Evolutionary conservation across 352 stramenopile species (phyloP).

Genomic region (Phytophthora colocasiae): DNA sequence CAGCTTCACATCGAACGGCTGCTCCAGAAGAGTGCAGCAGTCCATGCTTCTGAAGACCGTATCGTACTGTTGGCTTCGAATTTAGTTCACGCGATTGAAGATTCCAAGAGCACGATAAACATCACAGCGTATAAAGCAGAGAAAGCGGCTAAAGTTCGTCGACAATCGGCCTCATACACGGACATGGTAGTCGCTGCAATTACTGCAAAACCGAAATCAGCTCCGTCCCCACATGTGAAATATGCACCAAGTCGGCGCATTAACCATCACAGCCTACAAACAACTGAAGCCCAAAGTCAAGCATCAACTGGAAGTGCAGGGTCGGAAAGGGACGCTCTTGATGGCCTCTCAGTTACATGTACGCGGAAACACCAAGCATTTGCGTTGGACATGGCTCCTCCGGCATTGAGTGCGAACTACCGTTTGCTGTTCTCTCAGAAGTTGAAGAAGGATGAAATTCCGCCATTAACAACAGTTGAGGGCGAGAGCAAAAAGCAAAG

Average conservation of each 20-base stretch:
- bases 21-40: slow-evolving; percentile 54
- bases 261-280: not conserved
- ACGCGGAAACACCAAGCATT: slow-evolving; percentile 31
- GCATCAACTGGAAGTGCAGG: slow-evolving; percentile 7
- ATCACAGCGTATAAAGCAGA: slow-evolving; percentile 41
- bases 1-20: slow-evolving; percentile 31
- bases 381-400: slow-evolving; percentile 17
- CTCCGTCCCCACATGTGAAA: slow-evolving; percentile 4
- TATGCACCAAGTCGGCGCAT: not conserved
- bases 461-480: slow-evolving; percentile 6
- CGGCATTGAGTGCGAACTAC: slow-evolving; percentile 29
- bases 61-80: slow-evolving; percentile 49
- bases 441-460: slow-evolving; percentile 17
- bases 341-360: slow-evolving; percentile 29
- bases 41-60: slow-evolving; percentile 55
- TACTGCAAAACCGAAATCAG: slow-evolving; percentile 13
- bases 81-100: slow-evolving; percentile 50
- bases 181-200: slow-evolving; percentile 41
- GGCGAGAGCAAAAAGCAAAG: not conserved
- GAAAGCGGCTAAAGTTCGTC: slow-evolving; percentile 42
- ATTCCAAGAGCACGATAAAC: slow-evolving; percentile 52
- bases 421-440: slow-evolving; percentile 23
- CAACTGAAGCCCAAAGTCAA: slow-evolving; percentile 6
- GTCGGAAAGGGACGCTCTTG: slow-evolving; percentile 5
- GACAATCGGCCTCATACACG: slow-evolving; percentile 42